Evolutionary conservation across 1,284 basidiomycete species (phyloP), one percentile per base, ranked within the genome.

Genomic region (Cryptococcus depauperatus): DNA sequence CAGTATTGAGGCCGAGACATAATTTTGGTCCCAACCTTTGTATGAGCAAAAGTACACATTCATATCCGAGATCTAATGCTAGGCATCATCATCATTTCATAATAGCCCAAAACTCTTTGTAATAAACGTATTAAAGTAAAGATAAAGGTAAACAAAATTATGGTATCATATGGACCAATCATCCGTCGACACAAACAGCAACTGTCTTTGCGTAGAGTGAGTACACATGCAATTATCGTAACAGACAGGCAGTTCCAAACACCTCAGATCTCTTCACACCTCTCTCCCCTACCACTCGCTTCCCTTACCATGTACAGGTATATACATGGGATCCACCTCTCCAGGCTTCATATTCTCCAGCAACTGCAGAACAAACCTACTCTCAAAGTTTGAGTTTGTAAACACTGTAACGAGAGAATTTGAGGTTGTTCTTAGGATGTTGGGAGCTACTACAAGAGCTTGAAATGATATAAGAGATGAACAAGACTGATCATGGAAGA

Each of bases 371-470:
- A 91, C 83, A 60, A 92, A 91, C 48, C 81, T 79, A 62, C 89
- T 84, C 64, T 92, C 88, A 61, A 84, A 89, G 60, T 84, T 85
- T 21, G 87, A 78, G 70, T 92, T 93, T 23, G 84, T 87, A 61
- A 88, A 91, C 21, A 89, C 87, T 8, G 90, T 75, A 6, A 82
- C 76, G 76, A 90, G 84, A 18, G 80, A 83, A 40, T 87, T 82
- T 27, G 84, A 86, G 53, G 77, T 82, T 58, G 86, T 90, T 47
- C 89, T 74, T 37, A 93, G 68, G 37, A 92, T 69, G 68, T 91
- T 91, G 9, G 89, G 89, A 2, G 89, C 85, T 79, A 91, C 85
- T 22, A 92, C 84, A 10, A 91, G 73, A 3, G 68, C 66, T 67
- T 14, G 81, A 55, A 86, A 69, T 61, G 85, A 84, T 35, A 79